Percentiles rank a stretch among this genome's conserved stretches.
Evolutionary conservation across 2,329 filamentous ascomycete genomes (phyloP).

Genomic region (Trichoderma atrobrunneum): DNA sequence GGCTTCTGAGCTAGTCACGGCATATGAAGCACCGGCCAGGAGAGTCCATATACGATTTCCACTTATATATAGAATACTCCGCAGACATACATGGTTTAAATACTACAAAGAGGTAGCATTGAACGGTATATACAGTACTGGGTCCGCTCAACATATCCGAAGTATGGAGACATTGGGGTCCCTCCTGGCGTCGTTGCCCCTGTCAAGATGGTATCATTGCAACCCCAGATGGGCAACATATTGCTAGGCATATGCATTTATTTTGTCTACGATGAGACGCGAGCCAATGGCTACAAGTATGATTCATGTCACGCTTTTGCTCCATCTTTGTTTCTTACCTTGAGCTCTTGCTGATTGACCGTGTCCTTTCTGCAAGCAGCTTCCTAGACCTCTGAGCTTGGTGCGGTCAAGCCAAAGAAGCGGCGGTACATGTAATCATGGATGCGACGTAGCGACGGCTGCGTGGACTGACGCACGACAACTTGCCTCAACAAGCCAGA

Average conservation of each 20-base stretch:
- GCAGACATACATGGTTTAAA: background rate
- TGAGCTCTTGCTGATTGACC: too few species aligned
- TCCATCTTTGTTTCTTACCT: background rate
- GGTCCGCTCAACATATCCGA: background rate
- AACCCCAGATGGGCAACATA: background rate
- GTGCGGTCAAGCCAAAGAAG: background rate
- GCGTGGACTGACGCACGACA: background rate
- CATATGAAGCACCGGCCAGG: background rate
- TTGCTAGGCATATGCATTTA: background rate
- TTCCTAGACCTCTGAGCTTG: background rate
- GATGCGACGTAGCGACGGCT: slow-evolving; percentile 14
- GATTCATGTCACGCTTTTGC: background rate
- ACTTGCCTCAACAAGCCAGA: background rate
- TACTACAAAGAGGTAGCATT: background rate
- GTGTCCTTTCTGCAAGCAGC: background rate
- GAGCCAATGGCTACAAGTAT: background rate
- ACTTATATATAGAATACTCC: background rate
- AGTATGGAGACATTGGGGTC: background rate
- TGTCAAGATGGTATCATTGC: background rate
- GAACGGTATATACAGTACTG: background rate
- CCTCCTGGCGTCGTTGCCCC: background rate
- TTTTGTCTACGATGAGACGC: background rate
- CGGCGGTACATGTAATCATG: background rate
- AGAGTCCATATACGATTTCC: background rate
- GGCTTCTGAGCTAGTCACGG: background rate